Base-by-base conservation (phyloP, 768 basidiomycete genomes). In the Russula vinacea region DNA sequence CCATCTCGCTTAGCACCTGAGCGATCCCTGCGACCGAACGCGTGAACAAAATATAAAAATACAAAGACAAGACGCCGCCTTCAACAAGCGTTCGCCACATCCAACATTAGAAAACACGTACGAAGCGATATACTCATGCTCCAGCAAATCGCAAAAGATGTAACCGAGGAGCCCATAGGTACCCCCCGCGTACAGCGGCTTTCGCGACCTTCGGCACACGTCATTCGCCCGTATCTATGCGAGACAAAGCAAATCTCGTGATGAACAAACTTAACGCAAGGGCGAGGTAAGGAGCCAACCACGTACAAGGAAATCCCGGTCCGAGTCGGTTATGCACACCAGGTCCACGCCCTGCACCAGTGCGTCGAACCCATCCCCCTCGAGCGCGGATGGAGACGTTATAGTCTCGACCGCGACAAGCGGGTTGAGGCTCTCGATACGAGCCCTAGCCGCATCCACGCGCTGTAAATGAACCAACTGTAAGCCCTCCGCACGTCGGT, bases 111-210 rank as follows among this genome's bases (percentile, higher is more conserved):
- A 50, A 42, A 54, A 44, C 45, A 74, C 94, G 77, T 76, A 95
- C 96, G 88, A 84, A 52, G 86, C 78, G 66, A 97, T 84, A 74
- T 89, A 93, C 66, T 94, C 87, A 71, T 97, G 96, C 60, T 84
- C 80, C 62, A 94, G 79, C 60, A 99, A 80, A 73, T 98, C 95
- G 67, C 92, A 93, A 72, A 98, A 97, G 71, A 97, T 92, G 76
- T 93, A 99, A 17, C 96, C 96, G 52, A 87, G 78, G 64, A 95
- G 79, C 24, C 96, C 96, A 73, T 93, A 95, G 17, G 90, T 88
- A 13, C 92, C 92, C 1, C 94, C 94, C n/a, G 88, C 85, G 70
- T 97, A 98, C 73, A 98, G 88, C 7, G 91, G 87, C 66, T 88
- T 93, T 49, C 79, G 77, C 55, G 83, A 78, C 62, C 82, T 80